Conservation (phyloP, 106 monocot species). For the Chionographis japonica region DNA sequence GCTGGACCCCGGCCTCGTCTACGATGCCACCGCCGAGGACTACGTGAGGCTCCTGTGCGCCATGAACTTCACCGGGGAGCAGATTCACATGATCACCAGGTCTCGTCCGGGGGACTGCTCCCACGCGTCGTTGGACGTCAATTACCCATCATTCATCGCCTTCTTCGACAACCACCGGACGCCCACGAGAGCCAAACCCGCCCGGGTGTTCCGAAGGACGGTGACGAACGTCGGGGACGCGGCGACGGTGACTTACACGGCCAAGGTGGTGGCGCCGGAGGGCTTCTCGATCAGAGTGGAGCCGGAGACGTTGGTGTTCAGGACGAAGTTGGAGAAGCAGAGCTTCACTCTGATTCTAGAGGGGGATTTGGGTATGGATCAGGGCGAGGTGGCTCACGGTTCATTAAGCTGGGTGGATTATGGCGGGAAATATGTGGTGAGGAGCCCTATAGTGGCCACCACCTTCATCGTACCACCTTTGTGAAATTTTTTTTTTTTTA, state of each 20-base stretch:
- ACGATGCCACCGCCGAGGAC: constrained; percentile 51
- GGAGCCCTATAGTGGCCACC: constrained; percentile 42
- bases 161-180: not conserved
- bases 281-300: constrained; percentile 1
- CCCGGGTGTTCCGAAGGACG: not conserved
- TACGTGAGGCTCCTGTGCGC: constrained; percentile 43
- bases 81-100: constrained; percentile 8
- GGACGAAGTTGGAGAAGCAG: constrained; percentile 4
- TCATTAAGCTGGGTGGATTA: constrained; percentile 34
- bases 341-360: not conserved
- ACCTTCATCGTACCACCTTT: not conserved
- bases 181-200: too few species aligned
- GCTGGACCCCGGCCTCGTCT: constrained; percentile 66
- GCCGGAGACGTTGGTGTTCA: constrained; percentile 3
- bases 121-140: not conserved
- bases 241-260: constrained; percentile 6
- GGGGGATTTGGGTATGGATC: constrained; percentile 10
- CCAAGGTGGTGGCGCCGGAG: not conserved
- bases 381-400: constrained; percentile 17
- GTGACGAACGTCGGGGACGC: constrained; percentile 8
- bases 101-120: constrained; percentile 21
- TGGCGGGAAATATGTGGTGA: constrained; percentile 28
- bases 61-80: constrained; percentile 27
- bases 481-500: too few species aligned
- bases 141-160: constrained; percentile 12